Base-by-base conservation (phyloP, 179 eudicot species). In the Actinidia chinensis region DNA sequence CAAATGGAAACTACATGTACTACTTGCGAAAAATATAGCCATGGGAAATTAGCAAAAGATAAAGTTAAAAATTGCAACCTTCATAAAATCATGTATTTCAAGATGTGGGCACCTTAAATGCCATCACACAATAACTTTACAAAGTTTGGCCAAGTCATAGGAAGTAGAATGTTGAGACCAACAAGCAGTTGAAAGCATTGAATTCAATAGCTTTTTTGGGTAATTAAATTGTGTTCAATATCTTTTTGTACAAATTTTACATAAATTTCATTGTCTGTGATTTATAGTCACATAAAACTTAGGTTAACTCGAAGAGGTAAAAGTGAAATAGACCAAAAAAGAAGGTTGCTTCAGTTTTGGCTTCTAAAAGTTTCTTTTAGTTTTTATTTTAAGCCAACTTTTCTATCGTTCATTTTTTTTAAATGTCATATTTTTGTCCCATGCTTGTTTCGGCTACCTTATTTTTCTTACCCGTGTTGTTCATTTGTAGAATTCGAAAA, bases 31-130 rank as follows among this genome's bases (percentile, higher is more conserved):
- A 76, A 51, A 51, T 10, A 25, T n/a, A 51, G 22, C 42, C 22
- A 20, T n/a, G 14, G 40, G 4, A 50, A 42, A 68, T 79, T 51
- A 13, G 22, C 20, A 61, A 47, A 43, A 17, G 47, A 1, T 69
- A 20, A 81, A 22, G 22, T 67, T 74, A 6, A 65, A 52, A 51
- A 67, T n/a, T 5, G 25, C 9, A 51, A 90, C 93, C 93, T 90
- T 90, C 93, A 90, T 90, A 77, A 85, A 90, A 73, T 91, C 91
- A 84, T 90, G 91, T 22, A 90, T 87, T 81, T 90, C 93, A 11
- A 90, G 87, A 70, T 71, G 80, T 11, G 93, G 91, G 8, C 84
- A 88, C 69, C 25, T 43, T 44, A 75, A 67, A 59, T 75, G 43
- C 78, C 15, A 44, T 64, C 20, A 23, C 13, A 44, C 20, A 55